phyloP scores from a whole-genome alignment of 139 green algal species.

The Helicosporidium sp. region DNA sequence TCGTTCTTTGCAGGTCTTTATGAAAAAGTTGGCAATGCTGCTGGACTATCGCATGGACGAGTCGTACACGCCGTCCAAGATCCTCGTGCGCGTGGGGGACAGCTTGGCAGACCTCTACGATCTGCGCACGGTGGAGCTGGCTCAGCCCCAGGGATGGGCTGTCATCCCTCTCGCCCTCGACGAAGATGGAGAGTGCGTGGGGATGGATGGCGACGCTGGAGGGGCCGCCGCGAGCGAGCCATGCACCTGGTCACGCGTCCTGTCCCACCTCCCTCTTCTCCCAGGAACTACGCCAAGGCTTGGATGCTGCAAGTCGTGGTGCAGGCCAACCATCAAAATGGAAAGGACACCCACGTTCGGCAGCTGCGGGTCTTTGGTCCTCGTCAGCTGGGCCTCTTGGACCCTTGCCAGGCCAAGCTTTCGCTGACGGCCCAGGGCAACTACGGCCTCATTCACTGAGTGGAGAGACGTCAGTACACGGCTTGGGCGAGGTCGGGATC shows the following conservation, averaged over 20 bases:
- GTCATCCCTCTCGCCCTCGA: constrained; percentile 33
- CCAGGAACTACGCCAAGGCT: no score
- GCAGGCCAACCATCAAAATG: constrained; percentile 91
- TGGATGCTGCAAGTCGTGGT: constrained; percentile 39
- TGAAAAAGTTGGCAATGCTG: constrained; percentile 62
- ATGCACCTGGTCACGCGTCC: no score
- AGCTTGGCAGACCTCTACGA: constrained; percentile 62
- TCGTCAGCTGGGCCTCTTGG: not conserved
- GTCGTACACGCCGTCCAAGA: constrained; percentile 79
- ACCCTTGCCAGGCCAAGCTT: no score
- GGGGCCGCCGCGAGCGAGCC: no score
- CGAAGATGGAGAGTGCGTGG: constrained; percentile 4
- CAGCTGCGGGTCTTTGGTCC: constrained; percentile 37
- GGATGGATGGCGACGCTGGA: no score
- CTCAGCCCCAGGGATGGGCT: constrained; percentile 75
- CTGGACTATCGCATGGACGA: constrained; percentile 85
- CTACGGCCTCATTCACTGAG: no score
- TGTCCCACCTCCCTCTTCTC: not conserved
- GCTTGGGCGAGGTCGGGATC: no score
- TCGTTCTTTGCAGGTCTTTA: constrained; percentile 21
- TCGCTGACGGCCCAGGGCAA: no score
- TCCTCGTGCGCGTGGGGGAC: constrained; percentile 66
- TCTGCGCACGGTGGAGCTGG: constrained; percentile 49
- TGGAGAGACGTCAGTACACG: no score
- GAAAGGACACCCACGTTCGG: constrained; percentile 83